Conservation (phyloP, 2,329 filamentous ascomycete genomes). For the Fusarium nisikadoi region DNA sequence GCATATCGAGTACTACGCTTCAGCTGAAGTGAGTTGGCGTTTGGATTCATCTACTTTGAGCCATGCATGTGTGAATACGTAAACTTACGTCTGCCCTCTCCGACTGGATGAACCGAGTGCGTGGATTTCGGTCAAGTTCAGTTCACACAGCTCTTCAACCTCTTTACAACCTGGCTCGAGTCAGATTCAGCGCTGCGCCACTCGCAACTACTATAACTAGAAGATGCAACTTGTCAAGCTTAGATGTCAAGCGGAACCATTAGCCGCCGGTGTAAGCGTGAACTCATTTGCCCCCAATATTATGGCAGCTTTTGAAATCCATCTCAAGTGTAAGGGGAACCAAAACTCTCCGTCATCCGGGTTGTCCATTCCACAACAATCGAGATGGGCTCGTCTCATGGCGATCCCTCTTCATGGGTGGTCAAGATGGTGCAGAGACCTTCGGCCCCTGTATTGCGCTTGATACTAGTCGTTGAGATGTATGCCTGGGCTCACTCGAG, state of each 20-base stretch:
- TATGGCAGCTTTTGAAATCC: not conserved
- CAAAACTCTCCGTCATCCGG: not conserved
- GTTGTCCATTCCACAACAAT: not conserved
- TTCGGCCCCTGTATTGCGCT: not conserved
- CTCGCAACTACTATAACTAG: not conserved
- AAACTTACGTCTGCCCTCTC: not conserved
- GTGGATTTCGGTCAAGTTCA: not conserved
- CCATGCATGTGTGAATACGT: not conserved
- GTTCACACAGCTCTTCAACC: not conserved
- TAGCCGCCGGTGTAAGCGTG: not conserved
- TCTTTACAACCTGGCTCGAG: not conserved
- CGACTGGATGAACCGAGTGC: not conserved
- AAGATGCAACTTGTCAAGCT: not conserved
- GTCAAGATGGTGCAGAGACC: not conserved
- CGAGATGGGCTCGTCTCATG: not conserved
- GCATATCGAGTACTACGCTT: not conserved
- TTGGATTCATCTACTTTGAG: not conserved
- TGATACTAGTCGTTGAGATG: not conserved
- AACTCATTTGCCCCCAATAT: not conserved
- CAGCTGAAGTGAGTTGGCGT: not conserved
- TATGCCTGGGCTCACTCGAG: not conserved
- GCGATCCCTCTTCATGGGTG: not conserved
- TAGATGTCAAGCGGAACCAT: not conserved
- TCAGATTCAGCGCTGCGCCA: conserved; percentile 7
- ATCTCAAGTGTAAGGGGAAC: not conserved